These are phyloP conservation scores for Mercurialis annua DNA, from an alignment of 345 rosid species.

Conservation along the genomic window DNA sequence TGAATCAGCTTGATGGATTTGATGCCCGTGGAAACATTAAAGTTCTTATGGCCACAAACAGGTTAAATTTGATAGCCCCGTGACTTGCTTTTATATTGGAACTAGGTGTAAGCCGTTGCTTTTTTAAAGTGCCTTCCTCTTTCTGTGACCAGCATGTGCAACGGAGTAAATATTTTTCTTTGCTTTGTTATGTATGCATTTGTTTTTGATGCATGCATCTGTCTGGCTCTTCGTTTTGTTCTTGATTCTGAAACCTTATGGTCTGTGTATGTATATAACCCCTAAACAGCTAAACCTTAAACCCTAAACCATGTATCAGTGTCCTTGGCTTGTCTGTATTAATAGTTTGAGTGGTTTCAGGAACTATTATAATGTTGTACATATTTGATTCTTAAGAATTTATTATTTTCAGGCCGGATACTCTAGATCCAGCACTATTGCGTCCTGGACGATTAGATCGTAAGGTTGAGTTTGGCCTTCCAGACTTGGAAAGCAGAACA, in stretches of 20 bases:
- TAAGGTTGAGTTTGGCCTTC: constrained; percentile 94
- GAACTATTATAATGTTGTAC: not conserved
- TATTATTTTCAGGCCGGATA: constrained; percentile 67
- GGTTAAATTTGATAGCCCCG: constrained; percentile 34
- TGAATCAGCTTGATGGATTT: constrained; percentile 83
- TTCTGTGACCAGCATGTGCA: not conserved
- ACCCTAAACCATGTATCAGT: not conserved
- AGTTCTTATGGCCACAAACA: constrained; percentile 97
- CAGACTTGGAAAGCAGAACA: constrained; percentile 87
- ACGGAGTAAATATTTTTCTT: not conserved
- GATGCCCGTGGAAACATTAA: constrained; percentile 93
- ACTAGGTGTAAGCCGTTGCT: not conserved
- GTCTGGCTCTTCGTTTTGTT: not conserved
- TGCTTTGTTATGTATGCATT: too few relatives aligned
- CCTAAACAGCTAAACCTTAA: too few relatives aligned
- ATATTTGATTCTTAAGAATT: not conserved
- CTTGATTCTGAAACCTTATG: not conserved
- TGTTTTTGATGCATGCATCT: not conserved
- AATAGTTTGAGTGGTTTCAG: not conserved
- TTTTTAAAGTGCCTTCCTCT: not conserved
- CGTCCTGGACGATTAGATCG: constrained; percentile 95
- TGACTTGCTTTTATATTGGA: not conserved
- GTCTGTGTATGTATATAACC: not conserved
- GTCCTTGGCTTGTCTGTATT: not conserved
- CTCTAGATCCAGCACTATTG: constrained; percentile 83